phyloP scores from a whole-genome alignment of 2,329 filamentous ascomycete species.

The Calonectria pseudoreteaudii region DNA sequence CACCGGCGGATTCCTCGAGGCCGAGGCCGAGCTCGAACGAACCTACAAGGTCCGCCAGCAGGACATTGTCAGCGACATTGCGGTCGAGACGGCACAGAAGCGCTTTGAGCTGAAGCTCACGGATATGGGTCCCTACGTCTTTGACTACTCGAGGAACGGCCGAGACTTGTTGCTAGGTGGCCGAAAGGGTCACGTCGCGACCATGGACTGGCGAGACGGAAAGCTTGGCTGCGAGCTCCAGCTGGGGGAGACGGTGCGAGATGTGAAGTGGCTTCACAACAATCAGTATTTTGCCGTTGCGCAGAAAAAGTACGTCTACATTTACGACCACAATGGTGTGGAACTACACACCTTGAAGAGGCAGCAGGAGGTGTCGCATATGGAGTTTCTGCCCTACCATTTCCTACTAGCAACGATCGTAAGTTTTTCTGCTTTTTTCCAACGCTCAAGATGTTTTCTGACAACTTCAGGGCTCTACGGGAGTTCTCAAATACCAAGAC shows the following conservation, averaged over 20 bases:
- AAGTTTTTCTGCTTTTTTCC: slow-evolving; percentile 49
- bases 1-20: slow-evolving; percentile 84
- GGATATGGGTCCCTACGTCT: slow-evolving; percentile 85
- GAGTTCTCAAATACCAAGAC: slow-evolving; percentile 93
- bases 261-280: slow-evolving; percentile 93
- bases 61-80: slow-evolving; percentile 81
- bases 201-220: slow-evolving; percentile 95
- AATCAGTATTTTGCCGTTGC: slow-evolving; percentile 95
- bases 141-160: slow-evolving; percentile 92
- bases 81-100: slow-evolving; percentile 89
- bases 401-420: slow-evolving; percentile 90
- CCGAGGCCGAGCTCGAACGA: slow-evolving; percentile 87
- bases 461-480: slow-evolving; percentile 74
- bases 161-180: slow-evolving; percentile 87
- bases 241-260: slow-evolving; percentile 88
- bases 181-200: slow-evolving; percentile 93
- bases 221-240: slow-evolving; percentile 93
- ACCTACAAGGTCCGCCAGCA: slow-evolving; percentile 94
- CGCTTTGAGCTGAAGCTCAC: slow-evolving; percentile 90
- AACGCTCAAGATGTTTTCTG: not conserved
- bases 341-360: slow-evolving; percentile 93
- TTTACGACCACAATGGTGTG: slow-evolving; percentile 91
- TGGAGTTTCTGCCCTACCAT: slow-evolving; percentile 97
- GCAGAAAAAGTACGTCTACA: slow-evolving; percentile 96
- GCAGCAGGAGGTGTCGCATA: slow-evolving; percentile 89